phyloP scores from a whole-genome alignment of 345 rosid species.

The Cardamine chenopodiifolia region DNA sequence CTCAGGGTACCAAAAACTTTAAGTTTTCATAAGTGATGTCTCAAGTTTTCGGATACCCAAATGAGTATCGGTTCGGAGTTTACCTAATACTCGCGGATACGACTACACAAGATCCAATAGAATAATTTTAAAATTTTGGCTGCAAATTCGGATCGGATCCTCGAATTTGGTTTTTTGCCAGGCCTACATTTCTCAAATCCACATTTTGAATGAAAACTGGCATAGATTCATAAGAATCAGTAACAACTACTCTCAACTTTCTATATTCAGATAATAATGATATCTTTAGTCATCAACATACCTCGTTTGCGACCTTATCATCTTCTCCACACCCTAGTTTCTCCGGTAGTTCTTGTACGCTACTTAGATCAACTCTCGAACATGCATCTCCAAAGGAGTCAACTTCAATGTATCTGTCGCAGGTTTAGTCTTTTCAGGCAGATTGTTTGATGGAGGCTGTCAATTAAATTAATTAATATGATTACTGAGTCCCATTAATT shows the following conservation, averaged over 20 bases:
- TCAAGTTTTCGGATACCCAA: too few relatives aligned
- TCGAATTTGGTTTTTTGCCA: too few relatives aligned
- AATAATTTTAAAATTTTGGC: too few relatives aligned
- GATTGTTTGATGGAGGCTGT: slow-evolving; percentile 68
- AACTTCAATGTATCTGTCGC: slow-evolving; percentile 47
- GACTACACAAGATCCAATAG: too few relatives aligned
- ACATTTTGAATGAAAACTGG: slow-evolving; percentile 88
- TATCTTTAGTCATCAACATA: slow-evolving; percentile 10
- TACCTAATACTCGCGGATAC: too few relatives aligned
- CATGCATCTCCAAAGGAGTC: slow-evolving; percentile 89
- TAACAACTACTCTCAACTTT: neutral
- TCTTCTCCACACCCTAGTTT: slow-evolving; percentile 83
- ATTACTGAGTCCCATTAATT: neutral
- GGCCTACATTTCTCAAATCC: slow-evolving; percentile 84
- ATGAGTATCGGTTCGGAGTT: too few relatives aligned
- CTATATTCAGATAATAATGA: neutral
- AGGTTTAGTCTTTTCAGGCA: slow-evolving; percentile 60
- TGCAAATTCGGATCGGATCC: too few relatives aligned
- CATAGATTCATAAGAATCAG: slow-evolving; percentile 13
- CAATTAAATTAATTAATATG: neutral
- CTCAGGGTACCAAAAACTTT: too few relatives aligned
- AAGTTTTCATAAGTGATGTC: too few relatives aligned
- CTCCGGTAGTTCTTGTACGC: slow-evolving; percentile 79
- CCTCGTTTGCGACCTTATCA: slow-evolving; percentile 81
- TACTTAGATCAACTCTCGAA: slow-evolving; percentile 71